Evolutionary conservation across 2,329 filamentous ascomycete species (phyloP), one percentile per base, ranked within the genome.

Genomic region (Hymenoscyphus infarciens): DNA sequence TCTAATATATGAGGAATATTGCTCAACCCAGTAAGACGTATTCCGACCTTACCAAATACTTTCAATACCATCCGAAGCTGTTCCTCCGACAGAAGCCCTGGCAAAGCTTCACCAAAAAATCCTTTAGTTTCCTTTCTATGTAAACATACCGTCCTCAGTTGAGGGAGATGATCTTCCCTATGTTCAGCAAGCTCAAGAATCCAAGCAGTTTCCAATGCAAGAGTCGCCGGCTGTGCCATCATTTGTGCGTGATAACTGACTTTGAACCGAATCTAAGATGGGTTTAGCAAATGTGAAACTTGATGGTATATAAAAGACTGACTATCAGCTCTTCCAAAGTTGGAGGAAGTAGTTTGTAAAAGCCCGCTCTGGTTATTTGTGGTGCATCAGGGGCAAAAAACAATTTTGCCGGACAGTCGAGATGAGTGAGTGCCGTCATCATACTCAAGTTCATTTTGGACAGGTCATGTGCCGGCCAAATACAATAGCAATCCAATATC

Each of bases 391-490:
- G 33, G 10, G 5, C 10, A 19, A 60, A 60, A 22, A 60, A 54
- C 13, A 49, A 54, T 19, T 39, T 31, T 25, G 57, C 57, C 1
- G 58, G 58, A 55, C 58, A 54, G 19, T 55, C 19, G 15, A 60
- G 52, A 60, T 54, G 22, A 3, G 19, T 60, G 19, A 60, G 58
- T 35, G 31, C 22, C n/a, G 19, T 55, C 58, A 60, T 55, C 58
- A 60, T 54, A 19, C 58, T 60, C 35, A 60, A 19, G 27, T 60
- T 49, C 58, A 54, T 54, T 60, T n/a, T 60, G 16, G 58, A 60
- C 10, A 16, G 15, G 33, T 54, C 45, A 19, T 60, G 31, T 25
- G 27, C 11, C 13, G 29, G 45, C 58, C 58, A 60, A 25, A 16
- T 19, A 27, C 58, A 60, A 13, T 33, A 16, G 49, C 58, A 60